Percentiles rank a stretch among this genome's conserved stretches.
Conservation (phyloP, 805 yeast species). For the Starmerella cellae region DNA sequence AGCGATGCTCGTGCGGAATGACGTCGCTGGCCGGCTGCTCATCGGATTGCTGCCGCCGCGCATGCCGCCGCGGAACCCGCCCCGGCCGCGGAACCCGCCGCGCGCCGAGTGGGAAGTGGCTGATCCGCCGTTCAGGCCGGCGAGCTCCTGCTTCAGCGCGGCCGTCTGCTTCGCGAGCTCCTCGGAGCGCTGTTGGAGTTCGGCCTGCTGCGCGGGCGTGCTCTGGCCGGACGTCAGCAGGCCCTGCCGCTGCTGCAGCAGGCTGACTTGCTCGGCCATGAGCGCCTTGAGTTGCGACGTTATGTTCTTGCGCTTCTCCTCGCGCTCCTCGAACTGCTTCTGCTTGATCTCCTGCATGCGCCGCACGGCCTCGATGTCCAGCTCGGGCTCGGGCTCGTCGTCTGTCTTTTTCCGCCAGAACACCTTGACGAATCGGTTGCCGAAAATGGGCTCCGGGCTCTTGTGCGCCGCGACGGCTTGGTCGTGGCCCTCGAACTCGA, state of each 20-base stretch:
- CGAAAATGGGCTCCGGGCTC: conserved; percentile 35
- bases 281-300: conserved; percentile 27
- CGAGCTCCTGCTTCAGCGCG: conserved; percentile 27
- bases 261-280: conserved; percentile 27
- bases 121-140: conserved; percentile 17
- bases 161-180: conserved; percentile 26
- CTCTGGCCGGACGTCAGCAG: conserved; percentile 26
- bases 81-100: conserved; percentile 1
- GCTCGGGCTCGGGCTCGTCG: conserved; percentile 18
- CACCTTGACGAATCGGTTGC: conserved; percentile 38
- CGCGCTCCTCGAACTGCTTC: conserved; percentile 31
- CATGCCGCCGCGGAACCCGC: not conserved
- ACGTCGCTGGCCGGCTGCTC: not conserved
- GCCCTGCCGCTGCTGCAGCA: conserved; percentile 29
- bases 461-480: conserved; percentile 34
- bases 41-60: not conserved
- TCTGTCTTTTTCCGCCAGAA: conserved; percentile 28
- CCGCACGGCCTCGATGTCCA: conserved; percentile 32
- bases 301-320: conserved; percentile 26
- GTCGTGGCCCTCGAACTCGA: conserved; percentile 30
- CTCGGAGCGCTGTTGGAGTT: conserved; percentile 20
- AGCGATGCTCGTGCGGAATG: not conserved
- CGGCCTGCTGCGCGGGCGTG: conserved; percentile 15
- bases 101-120: no score
- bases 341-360: conserved; percentile 32